Base-by-base conservation (phyloP, 2,329 filamentous ascomycete genomes). In the Botrytis hyacinthi region DNA sequence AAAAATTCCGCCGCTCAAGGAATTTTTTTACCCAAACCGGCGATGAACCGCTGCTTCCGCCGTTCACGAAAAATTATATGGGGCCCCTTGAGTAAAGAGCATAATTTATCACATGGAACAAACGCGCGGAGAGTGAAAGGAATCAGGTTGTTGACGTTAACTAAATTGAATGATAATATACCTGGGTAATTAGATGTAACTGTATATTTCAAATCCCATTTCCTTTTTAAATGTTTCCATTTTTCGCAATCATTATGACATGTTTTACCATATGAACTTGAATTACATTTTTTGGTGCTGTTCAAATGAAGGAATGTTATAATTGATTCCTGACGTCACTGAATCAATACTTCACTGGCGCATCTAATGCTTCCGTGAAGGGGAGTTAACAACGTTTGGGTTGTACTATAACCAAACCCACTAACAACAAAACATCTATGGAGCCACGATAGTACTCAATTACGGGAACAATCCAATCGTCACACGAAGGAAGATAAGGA, bases 401-500 rank as follows among this genome's bases (percentile, higher is more conserved):
- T n/a, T 66, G 12, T 9, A 35, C 22, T 20, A n/a, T 57, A 40
- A 9, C 32, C 26, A 26, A 29, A 51, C 4, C 35, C 12, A 6
- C 26, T 37, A n/a, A 46, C 70, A 44, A 65, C n/a, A 40, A 46
- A 51, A 63, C 40, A 63, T 69, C 71, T 73, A 80, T 80, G 78
- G 77, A 80, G 77, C 73, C 65, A 48, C 75, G 77, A 75, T 79
- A 78, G 74, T 71, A 72, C 35, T 42, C 18, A 26, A 32, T 37
- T 32, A 32, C 48, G n/a, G 54, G 51, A 69, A 57, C 37, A 57
- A 69, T 32, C 18, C n/a, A 46, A 42, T 57, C 48, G 44, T 69
- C n/a, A 44, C 40, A 57, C 48, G 74, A 35, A 69, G 62, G 70
- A 77, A 75, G 76, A 87, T 88, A 86, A 86, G 84, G 80, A 78